Evolutionary conservation across 1,284 basidiomycete species (phyloP).

Genomic region (Rhizoctonia solani): DNA sequence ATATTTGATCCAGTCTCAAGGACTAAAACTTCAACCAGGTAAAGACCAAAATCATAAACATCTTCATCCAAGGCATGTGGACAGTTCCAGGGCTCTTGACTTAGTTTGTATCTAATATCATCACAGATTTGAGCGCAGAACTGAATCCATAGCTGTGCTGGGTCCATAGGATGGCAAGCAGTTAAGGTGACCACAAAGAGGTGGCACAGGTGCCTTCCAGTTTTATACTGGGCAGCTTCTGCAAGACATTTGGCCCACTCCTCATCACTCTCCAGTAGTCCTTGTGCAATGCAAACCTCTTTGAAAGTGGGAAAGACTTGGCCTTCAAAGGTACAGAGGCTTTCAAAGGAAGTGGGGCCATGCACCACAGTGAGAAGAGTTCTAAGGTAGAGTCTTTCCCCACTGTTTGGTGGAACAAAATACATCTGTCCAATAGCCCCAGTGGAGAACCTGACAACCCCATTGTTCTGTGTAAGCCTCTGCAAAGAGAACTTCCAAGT

Average conservation of each 20-base stretch:
- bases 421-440: conserved; percentile 51
- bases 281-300: conserved; percentile 49
- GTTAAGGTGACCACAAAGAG: conserved; percentile 52
- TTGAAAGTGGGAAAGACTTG: conserved; percentile 43
- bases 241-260: conserved; percentile 51
- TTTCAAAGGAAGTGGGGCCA: conserved; percentile 47
- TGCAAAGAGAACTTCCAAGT: conserved; percentile 42
- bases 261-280: conserved; percentile 52
- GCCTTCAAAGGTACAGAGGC: conserved; percentile 45
- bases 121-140: conserved; percentile 50
- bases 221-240: conserved; percentile 52
- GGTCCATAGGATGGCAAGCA: conserved; percentile 45
- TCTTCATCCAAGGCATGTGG: conserved; percentile 44
- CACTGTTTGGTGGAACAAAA: conserved; percentile 45
- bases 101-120: conserved; percentile 41
- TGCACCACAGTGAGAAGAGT: conserved; percentile 48
- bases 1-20: conserved; percentile 41
- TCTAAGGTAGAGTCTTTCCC: conserved; percentile 49
- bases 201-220: conserved; percentile 47
- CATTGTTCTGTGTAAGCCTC: conserved; percentile 36
- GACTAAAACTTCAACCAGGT: conserved; percentile 46
- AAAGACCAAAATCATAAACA: conserved; percentile 51
- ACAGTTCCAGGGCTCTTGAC: conserved; percentile 37
- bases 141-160: conserved; percentile 47
- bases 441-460: too few species aligned